A percentile compares a stretch with the other conserved stretches of the same genome.
Conservation (phyloP, 805 yeast genomes). For the Tetrapisispora fleetii region DNA sequence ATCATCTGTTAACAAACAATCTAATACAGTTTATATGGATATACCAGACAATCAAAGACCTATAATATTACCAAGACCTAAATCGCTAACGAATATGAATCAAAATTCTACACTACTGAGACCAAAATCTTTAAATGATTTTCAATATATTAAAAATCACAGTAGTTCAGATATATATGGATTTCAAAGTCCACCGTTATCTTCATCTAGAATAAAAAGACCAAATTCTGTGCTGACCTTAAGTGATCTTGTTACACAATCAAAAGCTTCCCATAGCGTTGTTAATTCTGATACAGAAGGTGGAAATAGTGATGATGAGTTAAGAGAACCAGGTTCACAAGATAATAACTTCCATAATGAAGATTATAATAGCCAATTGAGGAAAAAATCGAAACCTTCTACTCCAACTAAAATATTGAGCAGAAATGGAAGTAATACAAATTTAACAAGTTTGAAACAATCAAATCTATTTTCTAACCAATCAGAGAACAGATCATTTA, state of each 20-base stretch:
- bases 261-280: not conserved
- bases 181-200: not conserved
- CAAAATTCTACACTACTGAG: not conserved
- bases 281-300: conserved; percentile 12
- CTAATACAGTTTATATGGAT: conserved; percentile 14
- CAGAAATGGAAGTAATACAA: conserved; percentile 18
- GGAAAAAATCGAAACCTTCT: conserved; percentile 22
- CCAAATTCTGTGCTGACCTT: conserved; percentile 20
- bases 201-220: conserved; percentile 9
- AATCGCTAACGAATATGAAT: conserved; percentile 17
- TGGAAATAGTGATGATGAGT: conserved; percentile 7
- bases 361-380: conserved; percentile 10
- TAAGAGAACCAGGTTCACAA: conserved; percentile 5
- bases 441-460: conserved; percentile 2
- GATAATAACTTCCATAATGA: not conserved
- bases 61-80: conserved; percentile 16
- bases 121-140: conserved; percentile 1
- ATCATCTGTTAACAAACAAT: conserved; percentile 5
- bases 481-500: not conserved
- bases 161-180: not conserved
- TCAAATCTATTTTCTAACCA: not conserved
- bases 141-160: not conserved
- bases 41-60: conserved; percentile 9
- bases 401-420: conserved; percentile 21
- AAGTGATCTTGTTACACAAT: conserved; percentile 9